Evolutionary conservation across 176 grass and related monocot genomes (phyloP), one percentile per base, ranked within the genome.

Genomic region (Saccharum spontaneum): DNA sequence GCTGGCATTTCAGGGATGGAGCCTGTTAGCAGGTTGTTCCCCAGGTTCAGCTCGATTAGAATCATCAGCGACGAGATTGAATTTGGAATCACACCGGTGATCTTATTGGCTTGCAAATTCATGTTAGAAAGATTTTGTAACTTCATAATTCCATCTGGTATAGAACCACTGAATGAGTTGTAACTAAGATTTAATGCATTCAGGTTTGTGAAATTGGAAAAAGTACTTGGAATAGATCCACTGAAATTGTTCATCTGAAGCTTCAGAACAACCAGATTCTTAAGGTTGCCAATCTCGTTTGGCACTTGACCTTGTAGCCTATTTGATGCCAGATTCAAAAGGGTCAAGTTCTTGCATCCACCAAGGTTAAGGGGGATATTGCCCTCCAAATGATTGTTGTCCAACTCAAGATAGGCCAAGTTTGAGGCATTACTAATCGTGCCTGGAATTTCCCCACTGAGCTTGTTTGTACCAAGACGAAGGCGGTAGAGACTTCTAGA

Each of bases 291-390:
- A 39, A 95, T 67, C 6, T 30, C 48, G 16, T 7, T 2, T 2
- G 93, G 95, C 7, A 95, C 24, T 22, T 8, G 10, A 67, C 88
- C 90, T 1, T 81, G 5, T 6, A 95, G 22, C 4, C 18, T 4
- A 89, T 98, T 98, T 20, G 31, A 72, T 70, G 89, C 96, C 15
- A 98, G 76, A 69, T 93, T 98, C 86, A 98, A 49, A 1, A 98
- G 22, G 0, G 81, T 17, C 46, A 98, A 76, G 10, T 38, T 79
- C 12, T 68, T 86, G 22, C 93, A 93, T 9, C 38, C 62, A 4
- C 85, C 40, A 17, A 98, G 75, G 17, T 85, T 8, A 0, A 20
- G 15, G 15, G 91, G 83, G 57, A 98, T 92, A 41, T 7, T 8
- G 22, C 83, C 87, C 4, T 0, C 10, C 67, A 98, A 81, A 0